These are phyloP conservation scores for Pseudoscleropodium purum DNA, from an alignment of 225 moss, liverwort and hornwort species.

Conservation along the genomic window DNA sequence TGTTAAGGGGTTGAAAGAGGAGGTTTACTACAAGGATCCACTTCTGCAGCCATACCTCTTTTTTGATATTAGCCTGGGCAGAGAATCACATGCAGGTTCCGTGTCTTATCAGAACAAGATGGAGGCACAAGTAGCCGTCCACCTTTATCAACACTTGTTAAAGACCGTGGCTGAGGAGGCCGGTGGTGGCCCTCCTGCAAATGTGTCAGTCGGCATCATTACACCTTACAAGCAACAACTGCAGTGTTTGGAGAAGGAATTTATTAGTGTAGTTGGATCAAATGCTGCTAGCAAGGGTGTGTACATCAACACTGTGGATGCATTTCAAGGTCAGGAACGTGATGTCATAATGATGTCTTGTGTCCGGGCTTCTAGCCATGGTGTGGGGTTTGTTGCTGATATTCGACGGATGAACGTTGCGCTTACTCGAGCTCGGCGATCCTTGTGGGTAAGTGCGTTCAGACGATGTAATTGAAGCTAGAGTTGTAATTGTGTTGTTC, in stretches of 20 bases:
- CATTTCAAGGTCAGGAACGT: conserved; percentile 98
- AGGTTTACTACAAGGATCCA: conserved; percentile 75
- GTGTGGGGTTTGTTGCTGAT: conserved; percentile 98
- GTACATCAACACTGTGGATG: conserved; percentile 97
- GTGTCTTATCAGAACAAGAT: conserved; percentile 98
- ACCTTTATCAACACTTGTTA: conserved; percentile 71
- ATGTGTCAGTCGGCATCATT: conserved; percentile 85
- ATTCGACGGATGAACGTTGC: conserved; percentile 99
- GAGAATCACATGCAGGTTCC: conserved; percentile 97
- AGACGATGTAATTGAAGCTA: not conserved
- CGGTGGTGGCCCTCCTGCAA: conserved; percentile 27
- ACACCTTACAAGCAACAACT: conserved; percentile 99
- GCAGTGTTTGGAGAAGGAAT: conserved; percentile 88
- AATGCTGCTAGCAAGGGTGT: conserved; percentile 87
- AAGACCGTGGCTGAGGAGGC: conserved; percentile 59
- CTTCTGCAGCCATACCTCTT: conserved; percentile 87
- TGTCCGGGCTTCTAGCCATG: conserved; percentile 89
- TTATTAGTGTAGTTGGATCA: conserved; percentile 60
- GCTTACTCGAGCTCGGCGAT: conserved; percentile 92
- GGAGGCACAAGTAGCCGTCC: conserved; percentile 93
- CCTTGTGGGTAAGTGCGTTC: conserved; percentile 64
- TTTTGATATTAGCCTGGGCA: conserved; percentile 89
- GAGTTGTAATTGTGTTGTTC: not conserved
- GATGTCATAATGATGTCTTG: conserved; percentile 99
- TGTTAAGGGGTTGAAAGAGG: conserved; percentile 63